These are phyloP conservation scores for Solanum hybrid DNA, from an alignment of 305 asterid species.

Conservation along the genomic window DNA sequence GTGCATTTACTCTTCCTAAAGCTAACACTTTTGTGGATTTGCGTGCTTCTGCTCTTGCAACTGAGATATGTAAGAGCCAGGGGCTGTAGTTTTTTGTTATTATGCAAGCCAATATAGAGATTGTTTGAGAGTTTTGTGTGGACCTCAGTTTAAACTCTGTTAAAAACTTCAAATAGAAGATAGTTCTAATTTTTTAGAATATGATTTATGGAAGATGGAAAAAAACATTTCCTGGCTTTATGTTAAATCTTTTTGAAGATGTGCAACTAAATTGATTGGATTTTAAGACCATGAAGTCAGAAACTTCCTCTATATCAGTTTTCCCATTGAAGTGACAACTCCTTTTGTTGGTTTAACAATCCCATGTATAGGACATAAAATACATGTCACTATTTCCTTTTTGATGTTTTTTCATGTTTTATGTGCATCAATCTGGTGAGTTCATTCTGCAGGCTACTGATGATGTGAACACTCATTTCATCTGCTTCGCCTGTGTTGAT, in stretches of 20 bases:
- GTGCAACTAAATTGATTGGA: neutral
- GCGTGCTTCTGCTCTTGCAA: neutral
- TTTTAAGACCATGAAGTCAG: neutral
- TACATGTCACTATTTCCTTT: neutral
- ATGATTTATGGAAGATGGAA: neutral
- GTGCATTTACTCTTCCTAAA: neutral
- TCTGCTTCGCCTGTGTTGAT: slow-evolving; percentile 61
- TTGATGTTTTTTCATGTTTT: neutral
- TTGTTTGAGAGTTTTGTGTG: neutral
- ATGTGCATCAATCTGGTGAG: neutral
- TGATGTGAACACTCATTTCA: slow-evolving; percentile 66
- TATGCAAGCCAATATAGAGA: neutral
- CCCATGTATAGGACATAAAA: neutral
- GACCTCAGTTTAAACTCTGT: neutral
- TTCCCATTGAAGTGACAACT: neutral
- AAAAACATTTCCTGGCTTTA: neutral
- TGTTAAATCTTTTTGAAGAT: neutral
- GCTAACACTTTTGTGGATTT: neutral
- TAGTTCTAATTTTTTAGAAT: neutral
- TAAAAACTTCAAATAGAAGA: neutral
- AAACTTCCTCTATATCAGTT: neutral
- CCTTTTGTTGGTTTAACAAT: neutral
- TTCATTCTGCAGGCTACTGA: slow-evolving; percentile 43
- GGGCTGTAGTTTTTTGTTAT: neutral
- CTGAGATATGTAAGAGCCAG: neutral